A percentile compares a stretch with the other conserved stretches of the same genome.
Conservation (phyloP, 768 basidiomycete genomes). For the Dioszegia crocea region DNA sequence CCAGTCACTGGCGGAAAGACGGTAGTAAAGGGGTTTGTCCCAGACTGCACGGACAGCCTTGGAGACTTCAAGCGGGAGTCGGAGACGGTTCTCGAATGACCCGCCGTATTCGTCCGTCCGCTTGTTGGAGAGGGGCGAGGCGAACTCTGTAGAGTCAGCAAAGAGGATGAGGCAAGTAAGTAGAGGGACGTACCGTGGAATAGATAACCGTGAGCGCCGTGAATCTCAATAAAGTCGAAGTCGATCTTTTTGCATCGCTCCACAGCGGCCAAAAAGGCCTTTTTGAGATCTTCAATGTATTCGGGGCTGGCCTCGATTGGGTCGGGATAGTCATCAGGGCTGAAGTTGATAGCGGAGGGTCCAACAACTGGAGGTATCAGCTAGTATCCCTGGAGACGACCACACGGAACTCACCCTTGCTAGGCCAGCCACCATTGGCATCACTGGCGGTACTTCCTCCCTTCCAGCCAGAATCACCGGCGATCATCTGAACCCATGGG, state of each 20-base stretch:
- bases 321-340: slow-evolving; percentile 54
- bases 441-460: slow-evolving; percentile 51
- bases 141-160: slow-evolving; percentile 52
- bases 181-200: slow-evolving; percentile 25
- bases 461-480: slow-evolving; percentile 21
- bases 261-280: slow-evolving; percentile 56
- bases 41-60: slow-evolving; percentile 58
- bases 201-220: slow-evolving; percentile 61
- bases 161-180: not conserved
- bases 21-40: slow-evolving; percentile 69
- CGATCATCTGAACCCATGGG: slow-evolving; percentile 59
- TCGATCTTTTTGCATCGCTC: slow-evolving; percentile 57
- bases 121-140: slow-evolving; percentile 69
- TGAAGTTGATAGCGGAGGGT: slow-evolving; percentile 61
- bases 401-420: slow-evolving; percentile 54
- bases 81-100: slow-evolving; percentile 66
- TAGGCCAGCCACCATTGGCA: slow-evolving; percentile 68
- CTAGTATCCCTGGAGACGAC: slow-evolving; percentile 15
- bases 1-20: slow-evolving; percentile 68
- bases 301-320: slow-evolving; percentile 61
- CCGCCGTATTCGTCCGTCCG: slow-evolving; percentile 72
- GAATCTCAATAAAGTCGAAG: slow-evolving; percentile 59
- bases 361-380: slow-evolving; percentile 59
- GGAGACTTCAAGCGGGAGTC: slow-evolving; percentile 62
- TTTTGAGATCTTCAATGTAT: slow-evolving; percentile 59